Conservation (phyloP, 306 rosid genomes). For the Trichosanthes cucumerina region DNA sequence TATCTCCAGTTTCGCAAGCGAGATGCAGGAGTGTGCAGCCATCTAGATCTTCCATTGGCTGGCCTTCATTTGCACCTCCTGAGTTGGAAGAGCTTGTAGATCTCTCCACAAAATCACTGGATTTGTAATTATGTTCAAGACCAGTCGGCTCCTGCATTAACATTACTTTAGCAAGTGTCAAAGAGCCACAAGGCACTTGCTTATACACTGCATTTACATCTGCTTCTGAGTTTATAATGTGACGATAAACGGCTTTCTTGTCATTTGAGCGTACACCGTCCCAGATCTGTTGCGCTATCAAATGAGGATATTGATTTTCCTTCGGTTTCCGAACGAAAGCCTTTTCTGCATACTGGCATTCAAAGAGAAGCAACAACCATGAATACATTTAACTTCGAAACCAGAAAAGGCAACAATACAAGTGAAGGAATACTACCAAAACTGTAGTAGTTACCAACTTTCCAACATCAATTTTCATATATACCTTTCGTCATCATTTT, state of each 20-base stretch:
- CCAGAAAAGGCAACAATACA: background rate
- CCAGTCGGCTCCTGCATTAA: constrained; percentile 65
- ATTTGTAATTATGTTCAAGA: constrained; percentile 38
- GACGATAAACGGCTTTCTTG: constrained; percentile 87
- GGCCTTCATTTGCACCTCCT: constrained; percentile 49
- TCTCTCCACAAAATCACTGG: constrained; percentile 62
- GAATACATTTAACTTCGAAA: background rate
- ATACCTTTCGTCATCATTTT: background rate
- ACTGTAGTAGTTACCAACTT: background rate
- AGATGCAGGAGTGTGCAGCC: constrained; percentile 89
- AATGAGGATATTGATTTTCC: constrained; percentile 57
- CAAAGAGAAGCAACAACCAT: constrained; percentile 1
- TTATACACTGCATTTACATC: constrained; percentile 66
- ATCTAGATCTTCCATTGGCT: constrained; percentile 46
- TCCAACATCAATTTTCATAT: background rate
- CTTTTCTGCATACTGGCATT: constrained; percentile 90
- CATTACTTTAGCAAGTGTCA: constrained; percentile 92
- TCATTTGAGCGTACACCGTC: constrained; percentile 85
- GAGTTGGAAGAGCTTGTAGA: constrained; percentile 41
- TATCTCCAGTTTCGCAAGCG: constrained; percentile 89
- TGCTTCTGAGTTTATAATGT: constrained; percentile 71
- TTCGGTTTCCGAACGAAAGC: constrained; percentile 70
- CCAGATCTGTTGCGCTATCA: constrained; percentile 84
- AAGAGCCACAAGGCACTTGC: constrained; percentile 45
- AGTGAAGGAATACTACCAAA: background rate